Evolutionary conservation across 2,329 filamentous ascomycete species (phyloP).

Genomic region (Drechslera avenae): DNA sequence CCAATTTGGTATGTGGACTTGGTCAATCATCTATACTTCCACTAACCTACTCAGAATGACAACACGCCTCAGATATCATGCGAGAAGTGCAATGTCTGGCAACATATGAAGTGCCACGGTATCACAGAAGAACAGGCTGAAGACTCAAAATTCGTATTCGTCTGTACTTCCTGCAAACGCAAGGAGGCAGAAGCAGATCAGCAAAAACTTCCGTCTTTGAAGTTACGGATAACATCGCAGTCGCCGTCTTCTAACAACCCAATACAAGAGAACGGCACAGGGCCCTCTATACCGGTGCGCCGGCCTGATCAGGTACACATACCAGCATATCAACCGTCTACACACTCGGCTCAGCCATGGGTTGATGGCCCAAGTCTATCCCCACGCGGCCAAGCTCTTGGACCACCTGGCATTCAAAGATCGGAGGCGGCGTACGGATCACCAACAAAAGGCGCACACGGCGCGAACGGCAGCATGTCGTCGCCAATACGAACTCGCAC

Average conservation of each 20-base stretch:
- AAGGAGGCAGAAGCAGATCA: constrained; percentile 66
- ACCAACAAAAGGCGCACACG: constrained; percentile 32
- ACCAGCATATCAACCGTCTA: constrained; percentile 27
- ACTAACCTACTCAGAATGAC: constrained; percentile 67
- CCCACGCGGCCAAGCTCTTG: constrained; percentile 52
- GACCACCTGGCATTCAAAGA: constrained; percentile 49
- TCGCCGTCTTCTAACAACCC: constrained; percentile 47
- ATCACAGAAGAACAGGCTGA: constrained; percentile 81
- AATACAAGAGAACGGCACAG: constrained; percentile 25
- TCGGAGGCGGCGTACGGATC: constrained; percentile 47
- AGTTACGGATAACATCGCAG: constrained; percentile 60
- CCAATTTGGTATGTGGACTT: constrained; percentile 64
- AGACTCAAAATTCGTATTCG: constrained; percentile 74
- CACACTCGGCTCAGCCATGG: constrained; percentile 35
- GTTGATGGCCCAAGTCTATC: constrained; percentile 53
- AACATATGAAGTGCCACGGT: constrained; percentile 90
- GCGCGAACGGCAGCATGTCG: constrained; percentile 34
- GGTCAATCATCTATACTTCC: neutral
- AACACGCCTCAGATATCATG: constrained; percentile 93
- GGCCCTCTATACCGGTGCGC: constrained; percentile 12
- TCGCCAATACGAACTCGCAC: constrained; percentile 33
- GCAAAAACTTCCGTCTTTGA: constrained; percentile 66
- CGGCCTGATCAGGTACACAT: constrained; percentile 29
- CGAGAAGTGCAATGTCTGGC: constrained; percentile 93
- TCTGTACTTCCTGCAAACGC: constrained; percentile 78